phyloP scores from a whole-genome alignment of 1,139 yeast species.

The Taphrina populina region DNA sequence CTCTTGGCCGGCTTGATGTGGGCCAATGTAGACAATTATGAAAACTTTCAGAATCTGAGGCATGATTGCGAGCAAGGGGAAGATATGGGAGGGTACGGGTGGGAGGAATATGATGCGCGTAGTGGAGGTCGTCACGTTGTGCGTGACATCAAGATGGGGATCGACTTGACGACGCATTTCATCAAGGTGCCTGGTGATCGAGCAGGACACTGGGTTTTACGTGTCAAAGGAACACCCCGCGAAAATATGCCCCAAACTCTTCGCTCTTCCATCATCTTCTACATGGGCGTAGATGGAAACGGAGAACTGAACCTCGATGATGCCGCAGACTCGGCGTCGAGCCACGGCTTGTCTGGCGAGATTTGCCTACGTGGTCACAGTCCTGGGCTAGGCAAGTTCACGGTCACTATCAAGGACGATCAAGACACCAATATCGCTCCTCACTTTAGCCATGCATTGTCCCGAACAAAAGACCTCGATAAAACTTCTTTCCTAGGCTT shows the following conservation, averaged over 20 bases:
- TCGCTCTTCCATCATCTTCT: constrained; percentile 66
- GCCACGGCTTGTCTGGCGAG: constrained; percentile 44
- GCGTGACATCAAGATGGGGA: constrained; percentile 62
- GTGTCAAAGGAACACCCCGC: constrained; percentile 39
- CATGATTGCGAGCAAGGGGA: constrained; percentile 79
- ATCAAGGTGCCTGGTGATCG: constrained; percentile 69
- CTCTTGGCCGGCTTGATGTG: constrained; percentile 83
- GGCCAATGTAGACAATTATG: constrained; percentile 66
- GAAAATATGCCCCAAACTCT: constrained; percentile 17
- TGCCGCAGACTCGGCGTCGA: constrained; percentile 36
- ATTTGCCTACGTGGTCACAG: constrained; percentile 45
- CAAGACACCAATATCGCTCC: constrained; percentile 44
- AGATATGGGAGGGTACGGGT: constrained; percentile 71
- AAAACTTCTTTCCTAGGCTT: constrained; percentile 56
- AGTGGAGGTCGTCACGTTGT: constrained; percentile 80
- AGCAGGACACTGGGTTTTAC: constrained; percentile 47
- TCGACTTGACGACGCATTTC: constrained; percentile 68
- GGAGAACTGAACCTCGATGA: constrained; percentile 44
- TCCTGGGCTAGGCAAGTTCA: constrained; percentile 46
- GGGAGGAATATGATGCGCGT: constrained; percentile 85
- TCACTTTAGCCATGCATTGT: constrained; percentile 42
- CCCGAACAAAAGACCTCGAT: constrained; percentile 51
- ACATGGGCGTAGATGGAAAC: constrained; percentile 69
- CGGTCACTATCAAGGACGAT: constrained; percentile 43
- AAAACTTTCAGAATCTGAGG: constrained; percentile 59